phyloP scores from a whole-genome alignment of 108 stramenopile genomes.

The Nitzschia sp. region DNA sequence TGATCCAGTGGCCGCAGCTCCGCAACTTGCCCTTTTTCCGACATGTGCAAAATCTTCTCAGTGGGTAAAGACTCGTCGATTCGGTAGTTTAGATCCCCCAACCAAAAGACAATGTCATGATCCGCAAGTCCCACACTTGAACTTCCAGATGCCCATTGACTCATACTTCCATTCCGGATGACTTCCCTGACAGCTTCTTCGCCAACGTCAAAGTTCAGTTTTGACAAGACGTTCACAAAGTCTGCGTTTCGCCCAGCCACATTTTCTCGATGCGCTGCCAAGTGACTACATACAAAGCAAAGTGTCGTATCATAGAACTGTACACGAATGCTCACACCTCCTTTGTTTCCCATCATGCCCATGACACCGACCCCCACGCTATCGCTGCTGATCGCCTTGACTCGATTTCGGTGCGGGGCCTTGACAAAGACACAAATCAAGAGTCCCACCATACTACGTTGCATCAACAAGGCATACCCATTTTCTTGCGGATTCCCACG shows the following conservation, averaged over 20 bases:
- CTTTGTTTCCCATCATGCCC: conserved; percentile 99
- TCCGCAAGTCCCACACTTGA: conserved; percentile 67
- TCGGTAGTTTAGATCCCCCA: conserved; percentile 98
- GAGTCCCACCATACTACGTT: conserved; percentile 91
- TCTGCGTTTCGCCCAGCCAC: conserved; percentile 95
- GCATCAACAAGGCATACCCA: conserved; percentile 60
- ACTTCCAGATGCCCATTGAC: conserved; percentile 75
- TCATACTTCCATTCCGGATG: conserved; percentile 73
- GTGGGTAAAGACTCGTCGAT: conserved; percentile 88
- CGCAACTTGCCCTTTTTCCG: conserved; percentile 55
- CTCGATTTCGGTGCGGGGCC: conserved; percentile 57
- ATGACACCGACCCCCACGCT: conserved; percentile 96
- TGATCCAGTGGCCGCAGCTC: conserved; percentile 92
- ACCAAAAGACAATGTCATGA: conserved; percentile 96
- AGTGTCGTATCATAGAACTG: conserved; percentile 91
- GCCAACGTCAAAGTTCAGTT: conserved; percentile 86
- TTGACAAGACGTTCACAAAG: conserved; percentile 83
- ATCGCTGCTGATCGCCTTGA: conserved; percentile 69
- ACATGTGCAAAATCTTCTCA: conserved; percentile 75
- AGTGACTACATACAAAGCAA: conserved; percentile 94
- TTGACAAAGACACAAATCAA: conserved; percentile 92
- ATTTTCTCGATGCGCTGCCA: conserved; percentile 98
- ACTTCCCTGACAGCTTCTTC: conserved; percentile 82
- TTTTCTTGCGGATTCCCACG: conserved; percentile 54
- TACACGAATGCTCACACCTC: conserved; percentile 89